These are phyloP conservation scores for Avena sativa DNA, from an alignment of 176 grass and related monocot genomes.

Conservation along the genomic window DNA sequence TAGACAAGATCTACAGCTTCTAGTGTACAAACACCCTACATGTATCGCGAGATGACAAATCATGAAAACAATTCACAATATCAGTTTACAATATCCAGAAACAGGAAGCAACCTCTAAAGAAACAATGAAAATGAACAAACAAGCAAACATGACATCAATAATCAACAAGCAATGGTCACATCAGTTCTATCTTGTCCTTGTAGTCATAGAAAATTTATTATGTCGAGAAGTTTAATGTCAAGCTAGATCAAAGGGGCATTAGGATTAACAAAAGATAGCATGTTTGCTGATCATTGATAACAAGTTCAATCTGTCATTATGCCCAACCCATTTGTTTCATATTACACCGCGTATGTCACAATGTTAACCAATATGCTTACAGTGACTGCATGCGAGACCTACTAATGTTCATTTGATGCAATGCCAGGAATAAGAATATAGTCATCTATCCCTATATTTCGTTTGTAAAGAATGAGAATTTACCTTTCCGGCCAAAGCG, in stretches of 20 bases:
- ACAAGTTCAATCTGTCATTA: no score
- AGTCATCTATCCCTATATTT: background rate
- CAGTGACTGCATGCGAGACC: background rate
- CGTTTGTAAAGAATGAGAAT: constrained; percentile 8
- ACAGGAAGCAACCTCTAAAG: background rate
- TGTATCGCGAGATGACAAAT: background rate
- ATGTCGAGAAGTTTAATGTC: background rate
- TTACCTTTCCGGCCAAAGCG: constrained; percentile 96
- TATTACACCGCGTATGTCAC: no score
- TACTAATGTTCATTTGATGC: background rate
- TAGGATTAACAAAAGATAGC: no score
- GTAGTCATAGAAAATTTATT: background rate
- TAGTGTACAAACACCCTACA: background rate
- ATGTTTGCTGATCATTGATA: no score
- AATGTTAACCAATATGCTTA: background rate
- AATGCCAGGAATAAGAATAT: background rate
- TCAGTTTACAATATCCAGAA: background rate
- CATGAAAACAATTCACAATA: background rate
- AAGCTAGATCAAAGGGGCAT: no score
- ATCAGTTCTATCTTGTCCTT: background rate
- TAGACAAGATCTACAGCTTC: background rate
- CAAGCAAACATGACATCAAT: background rate
- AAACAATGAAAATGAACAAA: constrained; percentile 8
- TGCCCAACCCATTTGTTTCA: no score
- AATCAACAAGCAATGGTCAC: background rate